Evolutionary conservation across 257 asterid species (phyloP).

Genomic region (Fraxinus anomala): DNA sequence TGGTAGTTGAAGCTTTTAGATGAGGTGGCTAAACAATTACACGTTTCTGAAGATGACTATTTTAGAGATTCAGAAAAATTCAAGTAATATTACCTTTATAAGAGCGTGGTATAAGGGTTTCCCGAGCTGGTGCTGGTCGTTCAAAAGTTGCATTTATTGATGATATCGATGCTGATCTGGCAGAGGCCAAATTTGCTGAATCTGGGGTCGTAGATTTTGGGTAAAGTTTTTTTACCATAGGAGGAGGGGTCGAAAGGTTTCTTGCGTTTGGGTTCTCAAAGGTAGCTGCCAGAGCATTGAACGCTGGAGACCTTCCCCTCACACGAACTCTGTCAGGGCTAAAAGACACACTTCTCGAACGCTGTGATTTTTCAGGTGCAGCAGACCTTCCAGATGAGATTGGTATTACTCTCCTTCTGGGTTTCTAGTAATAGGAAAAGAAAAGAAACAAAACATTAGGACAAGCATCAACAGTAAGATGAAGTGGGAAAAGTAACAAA

Average conservation of each 20-base stretch:
- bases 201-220: conserved; percentile 72
- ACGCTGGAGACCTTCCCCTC: conserved; percentile 97
- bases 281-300: conserved; percentile 84
- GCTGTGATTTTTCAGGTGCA: conserved; percentile 78
- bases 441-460: not conserved
- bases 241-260: conserved; percentile 96
- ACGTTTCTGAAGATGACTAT: not conserved
- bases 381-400: conserved; percentile 64
- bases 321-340: conserved; percentile 83
- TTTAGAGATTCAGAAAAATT: not conserved
- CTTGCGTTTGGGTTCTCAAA: conserved; percentile 78
- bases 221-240: conserved; percentile 70
- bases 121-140: conserved; percentile 54
- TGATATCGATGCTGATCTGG: conserved; percentile 80
- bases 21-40: not conserved
- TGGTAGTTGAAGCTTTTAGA: not conserved
- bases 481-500: not conserved
- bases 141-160: conserved; percentile 64
- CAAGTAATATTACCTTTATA: conserved; percentile 51
- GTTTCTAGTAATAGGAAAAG: conserved; percentile 49
- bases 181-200: conserved; percentile 48
- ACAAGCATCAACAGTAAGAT: not conserved
- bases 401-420: conserved; percentile 63
- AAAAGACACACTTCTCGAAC: conserved; percentile 90
- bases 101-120: conserved; percentile 64